phyloP scores from a whole-genome alignment of 1,284 basidiomycete genomes.

The Hymenochaete sp. region DNA sequence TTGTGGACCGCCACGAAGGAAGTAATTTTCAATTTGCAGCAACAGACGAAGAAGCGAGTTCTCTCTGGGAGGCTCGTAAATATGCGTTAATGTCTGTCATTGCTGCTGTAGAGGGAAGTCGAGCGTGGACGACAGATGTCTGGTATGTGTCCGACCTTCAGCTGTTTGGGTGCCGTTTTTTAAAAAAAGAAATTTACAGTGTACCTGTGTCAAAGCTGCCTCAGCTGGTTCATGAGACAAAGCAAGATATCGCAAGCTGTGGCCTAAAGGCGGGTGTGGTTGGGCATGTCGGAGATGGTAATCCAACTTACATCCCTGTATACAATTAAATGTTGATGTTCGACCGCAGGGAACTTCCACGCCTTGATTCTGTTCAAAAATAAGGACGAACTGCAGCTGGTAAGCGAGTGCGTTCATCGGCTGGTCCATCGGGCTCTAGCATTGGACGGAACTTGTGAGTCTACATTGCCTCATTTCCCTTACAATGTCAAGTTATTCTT shows the following conservation, averaged over 20 bases:
- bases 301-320: slow-evolving; percentile 14
- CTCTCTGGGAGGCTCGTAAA: slow-evolving; percentile 47
- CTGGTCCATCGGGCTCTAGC: slow-evolving; percentile 28
- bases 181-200: slow-evolving; percentile 10
- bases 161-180: not conserved
- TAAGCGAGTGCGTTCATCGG: slow-evolving; percentile 26
- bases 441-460: slow-evolving; percentile 29
- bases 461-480: not conserved
- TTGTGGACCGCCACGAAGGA: slow-evolving; percentile 37
- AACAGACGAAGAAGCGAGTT: slow-evolving; percentile 37
- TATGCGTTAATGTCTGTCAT: slow-evolving; percentile 39
- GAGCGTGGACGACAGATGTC: slow-evolving; percentile 44
- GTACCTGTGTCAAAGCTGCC: slow-evolving; percentile 18
- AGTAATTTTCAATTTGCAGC: slow-evolving; percentile 41
- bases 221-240: slow-evolving; percentile 27
- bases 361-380: slow-evolving; percentile 25
- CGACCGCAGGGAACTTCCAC: slow-evolving; percentile 24
- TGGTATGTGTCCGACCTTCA: slow-evolving; percentile 25
- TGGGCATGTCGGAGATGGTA: slow-evolving; percentile 45
- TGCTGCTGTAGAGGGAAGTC: slow-evolving; percentile 31
- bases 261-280: slow-evolving; percentile 32
- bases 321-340: slow-evolving; percentile 29
- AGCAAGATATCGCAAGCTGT: slow-evolving; percentile 33
- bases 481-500: not conserved
- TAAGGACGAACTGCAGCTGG: slow-evolving; percentile 26